These are phyloP conservation scores for Epichloe coenophiala DNA, from an alignment of 2,329 filamentous ascomycete genomes.

Conservation along the genomic window DNA sequence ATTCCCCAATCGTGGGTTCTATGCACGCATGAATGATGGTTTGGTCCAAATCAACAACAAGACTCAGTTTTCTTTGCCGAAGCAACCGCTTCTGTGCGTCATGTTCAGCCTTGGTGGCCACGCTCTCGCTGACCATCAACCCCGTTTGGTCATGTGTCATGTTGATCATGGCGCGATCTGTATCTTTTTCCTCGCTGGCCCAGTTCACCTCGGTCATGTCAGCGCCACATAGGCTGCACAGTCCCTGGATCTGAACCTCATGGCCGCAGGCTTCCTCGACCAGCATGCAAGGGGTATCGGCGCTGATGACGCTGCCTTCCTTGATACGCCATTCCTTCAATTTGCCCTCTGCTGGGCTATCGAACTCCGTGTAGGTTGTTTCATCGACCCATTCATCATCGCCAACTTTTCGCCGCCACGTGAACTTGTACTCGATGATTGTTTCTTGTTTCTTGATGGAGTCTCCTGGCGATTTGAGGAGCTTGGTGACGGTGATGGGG, in stretches of 20 bases:
- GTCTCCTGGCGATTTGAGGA: constrained; percentile 66
- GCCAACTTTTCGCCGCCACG: constrained; percentile 62
- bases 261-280: constrained; percentile 88
- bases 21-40: constrained; percentile 98
- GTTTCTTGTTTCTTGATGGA: constrained; percentile 60
- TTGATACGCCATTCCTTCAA: constrained; percentile 64
- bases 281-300: constrained; percentile 49
- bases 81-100: constrained; percentile 76
- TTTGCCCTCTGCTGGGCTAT: constrained; percentile 70
- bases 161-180: constrained; percentile 79
- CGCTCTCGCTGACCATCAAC: constrained; percentile 69
- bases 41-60: constrained; percentile 95
- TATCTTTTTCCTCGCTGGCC: constrained; percentile 66
- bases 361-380: constrained; percentile 63
- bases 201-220: constrained; percentile 90
- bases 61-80: constrained; percentile 67
- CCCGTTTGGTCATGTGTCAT: constrained; percentile 87
- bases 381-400: constrained; percentile 48
- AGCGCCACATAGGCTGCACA: constrained; percentile 86
- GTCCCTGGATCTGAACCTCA: constrained; percentile 77
- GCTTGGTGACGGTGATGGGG: constrained; percentile 80
- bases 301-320: constrained; percentile 49
- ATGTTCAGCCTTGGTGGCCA: constrained; percentile 71
- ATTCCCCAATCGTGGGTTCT: constrained; percentile 90
- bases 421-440: constrained; percentile 79